Evolutionary conservation across 2,329 filamentous ascomycete genomes (phyloP), one percentile per base, ranked within the genome.

Genomic region (Penicillium crustosum): DNA sequence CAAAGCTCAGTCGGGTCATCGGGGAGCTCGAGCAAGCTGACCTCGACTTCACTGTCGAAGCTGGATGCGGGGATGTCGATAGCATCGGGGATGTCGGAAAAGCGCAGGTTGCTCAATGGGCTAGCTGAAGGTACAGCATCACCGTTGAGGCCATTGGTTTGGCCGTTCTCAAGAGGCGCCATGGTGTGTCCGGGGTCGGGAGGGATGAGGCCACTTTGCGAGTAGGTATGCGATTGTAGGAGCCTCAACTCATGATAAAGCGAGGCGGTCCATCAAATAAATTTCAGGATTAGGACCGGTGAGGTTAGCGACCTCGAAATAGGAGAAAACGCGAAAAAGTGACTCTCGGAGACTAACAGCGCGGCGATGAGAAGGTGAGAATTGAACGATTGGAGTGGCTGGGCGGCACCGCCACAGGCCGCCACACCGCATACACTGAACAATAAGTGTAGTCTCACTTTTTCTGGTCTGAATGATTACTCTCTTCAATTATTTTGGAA

Each of bases 1-100:
- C 94, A 99, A 6, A 99, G 84, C 78, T 99, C 94, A 47, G 90
- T 96, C 21, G 91, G 91, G 72, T 97, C 94, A 73, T 97, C 94
- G 60, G 93, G 86, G 39, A 97, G 86, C 64, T 93, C 91, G 72
- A 93, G 89, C 53, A 97, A 86, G 72, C 95, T 91, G 69, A 99
- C 91, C 78, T 97, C 94, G 74, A 99, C 94, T 67, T 86, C 84
- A 61, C 82, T 84, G 66, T 87, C 85, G 53, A 79, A 78, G 58
- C 80, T 85, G 53, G 81, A 82, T 56, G 87, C 83, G 55, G 85
- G 85, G 68, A 88, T 86, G 68, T 86, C 85, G 69, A 88, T 85
- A 57, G 82, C 81, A 51, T 81, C 79, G 39, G 85, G 85, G 45
- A 88, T 85, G 67, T 86, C 83, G 57, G 83, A 81, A 72, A 86